Evolutionary conservation across 2,329 filamentous ascomycete genomes (phyloP).

Genomic region (Aspergillaceae sp.): DNA sequence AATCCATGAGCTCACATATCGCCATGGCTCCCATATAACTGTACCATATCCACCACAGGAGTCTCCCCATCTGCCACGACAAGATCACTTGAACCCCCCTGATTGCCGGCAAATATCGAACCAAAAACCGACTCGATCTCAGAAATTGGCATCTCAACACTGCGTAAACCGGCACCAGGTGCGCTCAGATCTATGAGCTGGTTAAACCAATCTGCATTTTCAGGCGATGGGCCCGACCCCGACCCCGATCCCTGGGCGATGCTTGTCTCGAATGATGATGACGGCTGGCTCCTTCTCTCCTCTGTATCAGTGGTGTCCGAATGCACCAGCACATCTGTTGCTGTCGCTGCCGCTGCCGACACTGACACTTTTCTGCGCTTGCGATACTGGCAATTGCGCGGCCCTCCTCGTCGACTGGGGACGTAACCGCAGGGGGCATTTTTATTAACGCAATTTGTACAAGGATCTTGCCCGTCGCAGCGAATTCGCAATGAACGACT

Average conservation of each 20-base stretch:
- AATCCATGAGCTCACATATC: slow-evolving; percentile 29
- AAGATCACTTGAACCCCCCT: not conserved
- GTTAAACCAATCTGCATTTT: slow-evolving; percentile 9
- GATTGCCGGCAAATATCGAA: slow-evolving; percentile 16
- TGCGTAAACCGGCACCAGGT: slow-evolving; percentile 42
- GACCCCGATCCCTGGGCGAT: not conserved
- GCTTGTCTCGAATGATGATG: not conserved
- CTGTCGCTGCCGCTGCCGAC: not conserved
- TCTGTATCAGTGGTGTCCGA: not conserved
- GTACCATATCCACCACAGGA: slow-evolving; percentile 19
- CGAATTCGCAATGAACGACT: slow-evolving; percentile 41
- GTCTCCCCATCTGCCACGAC: not conserved
- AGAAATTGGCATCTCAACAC: slow-evolving; percentile 38
- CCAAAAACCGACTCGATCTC: slow-evolving; percentile 45
- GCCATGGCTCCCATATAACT: slow-evolving; percentile 36
- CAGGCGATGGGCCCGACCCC: not conserved
- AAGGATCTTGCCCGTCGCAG: slow-evolving; percentile 40
- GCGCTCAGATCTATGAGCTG: slow-evolving; percentile 25
- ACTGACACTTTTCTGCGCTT: not conserved
- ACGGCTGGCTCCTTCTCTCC: not conserved
- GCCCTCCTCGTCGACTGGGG: slow-evolving; percentile 19
- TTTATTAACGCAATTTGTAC: slow-evolving; percentile 26
- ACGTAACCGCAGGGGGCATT: slow-evolving; percentile 20
- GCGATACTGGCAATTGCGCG: slow-evolving; percentile 1
- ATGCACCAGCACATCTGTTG: not conserved